These are phyloP conservation scores for Syzygium malaccense DNA, from an alignment of 441 rosid species.

Conservation along the genomic window DNA sequence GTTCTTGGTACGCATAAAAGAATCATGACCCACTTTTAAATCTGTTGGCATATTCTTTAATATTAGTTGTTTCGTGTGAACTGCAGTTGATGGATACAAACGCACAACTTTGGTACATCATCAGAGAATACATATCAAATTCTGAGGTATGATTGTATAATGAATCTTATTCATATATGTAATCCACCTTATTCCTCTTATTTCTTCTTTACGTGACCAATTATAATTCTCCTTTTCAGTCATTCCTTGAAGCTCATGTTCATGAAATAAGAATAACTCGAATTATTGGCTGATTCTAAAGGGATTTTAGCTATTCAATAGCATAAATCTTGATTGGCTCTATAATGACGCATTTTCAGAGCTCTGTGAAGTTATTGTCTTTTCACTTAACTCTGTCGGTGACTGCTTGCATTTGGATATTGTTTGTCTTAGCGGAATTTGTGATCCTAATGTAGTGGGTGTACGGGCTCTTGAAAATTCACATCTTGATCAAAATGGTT, in stretches of 20 bases:
- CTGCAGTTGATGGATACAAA: slow-evolving; percentile 96
- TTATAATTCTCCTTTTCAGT: not conserved
- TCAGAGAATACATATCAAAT: slow-evolving; percentile 91
- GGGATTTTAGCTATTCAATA: not conserved
- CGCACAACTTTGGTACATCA: slow-evolving; percentile 95
- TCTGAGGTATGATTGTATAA: slow-evolving; percentile 56
- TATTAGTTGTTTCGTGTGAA: slow-evolving; percentile 9
- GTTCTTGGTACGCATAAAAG: slow-evolving; percentile 67
- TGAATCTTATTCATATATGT: not conserved
- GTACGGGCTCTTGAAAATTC: not conserved
- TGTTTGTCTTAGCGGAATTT: not conserved
- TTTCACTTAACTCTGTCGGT: not conserved
- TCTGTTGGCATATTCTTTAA: slow-evolving; percentile 5
- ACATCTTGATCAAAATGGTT: not conserved
- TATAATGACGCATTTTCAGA: not conserved
- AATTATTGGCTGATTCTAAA: not conserved
- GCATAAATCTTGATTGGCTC: not conserved
- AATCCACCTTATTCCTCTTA: slow-evolving; percentile 1
- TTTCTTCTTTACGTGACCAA: not conserved
- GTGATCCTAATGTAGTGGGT: not conserved
- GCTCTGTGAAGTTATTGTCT: not conserved
- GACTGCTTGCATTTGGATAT: not conserved
- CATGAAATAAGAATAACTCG: not conserved
- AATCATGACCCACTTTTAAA: slow-evolving; percentile 11
- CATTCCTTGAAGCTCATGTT: not conserved